These are phyloP conservation scores for Perilla frutescens DNA, from an alignment of 257 asterid genomes.

Conservation along the genomic window DNA sequence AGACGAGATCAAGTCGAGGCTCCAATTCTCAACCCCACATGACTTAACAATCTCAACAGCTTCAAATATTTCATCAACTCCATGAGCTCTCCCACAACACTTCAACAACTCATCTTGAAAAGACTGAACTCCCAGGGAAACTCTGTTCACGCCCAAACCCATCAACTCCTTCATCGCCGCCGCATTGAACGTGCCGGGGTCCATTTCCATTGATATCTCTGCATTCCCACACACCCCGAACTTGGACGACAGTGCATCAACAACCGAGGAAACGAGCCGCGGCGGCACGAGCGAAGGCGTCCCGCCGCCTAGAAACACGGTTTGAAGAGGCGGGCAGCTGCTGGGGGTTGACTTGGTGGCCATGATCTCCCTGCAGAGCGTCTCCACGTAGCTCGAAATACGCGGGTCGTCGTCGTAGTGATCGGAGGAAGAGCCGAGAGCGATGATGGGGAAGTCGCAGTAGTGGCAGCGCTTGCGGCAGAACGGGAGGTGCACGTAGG, in stretches of 20 bases:
- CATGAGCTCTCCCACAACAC: conserved; percentile 96
- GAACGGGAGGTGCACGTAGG: conserved; percentile 95
- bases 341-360: conserved; percentile 52
- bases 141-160: conserved; percentile 83
- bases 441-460: conserved; percentile 93
- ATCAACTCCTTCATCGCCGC: conserved; percentile 58
- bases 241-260: conserved; percentile 58
- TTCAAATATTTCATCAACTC: conserved; percentile 68
- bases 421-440: conserved; percentile 67
- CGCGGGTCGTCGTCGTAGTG: conserved; percentile 59
- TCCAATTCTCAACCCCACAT: conserved; percentile 81
- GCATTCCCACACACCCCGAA: conserved; percentile 70
- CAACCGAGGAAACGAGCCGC: conserved; percentile 58
- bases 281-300: conserved; percentile 97
- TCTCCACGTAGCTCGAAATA: conserved; percentile 63
- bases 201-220: conserved; percentile 99
- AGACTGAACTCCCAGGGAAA: conserved; percentile 92
- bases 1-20: conserved; percentile 89
- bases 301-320: conserved; percentile 93
- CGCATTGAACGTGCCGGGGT: conserved; percentile 88
- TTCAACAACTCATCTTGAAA: conserved; percentile 82
- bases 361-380: conserved; percentile 71
- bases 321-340: conserved; percentile 71
- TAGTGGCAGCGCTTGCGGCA: conserved; percentile 97
- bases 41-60: conserved; percentile 75